Evolutionary conservation across 148 eudicot species (phyloP).

Genomic region (Drosera capensis): DNA sequence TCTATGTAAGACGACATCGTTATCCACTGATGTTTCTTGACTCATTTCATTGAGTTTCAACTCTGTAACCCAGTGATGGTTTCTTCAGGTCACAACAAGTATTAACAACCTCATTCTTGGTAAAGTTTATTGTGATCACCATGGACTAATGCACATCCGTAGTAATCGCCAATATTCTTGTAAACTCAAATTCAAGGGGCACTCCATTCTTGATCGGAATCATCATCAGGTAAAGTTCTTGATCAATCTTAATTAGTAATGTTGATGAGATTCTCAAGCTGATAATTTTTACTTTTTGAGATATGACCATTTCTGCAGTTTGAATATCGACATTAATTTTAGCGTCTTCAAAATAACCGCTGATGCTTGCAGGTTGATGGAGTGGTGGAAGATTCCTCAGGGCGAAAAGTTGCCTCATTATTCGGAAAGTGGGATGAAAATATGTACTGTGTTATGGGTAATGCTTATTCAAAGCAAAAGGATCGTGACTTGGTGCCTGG

Average conservation of each 20-base stretch:
- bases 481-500: constrained; percentile 25
- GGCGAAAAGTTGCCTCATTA: constrained; percentile 48
- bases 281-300: not conserved
- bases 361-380: constrained; percentile 55
- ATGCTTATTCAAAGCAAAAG: constrained; percentile 36
- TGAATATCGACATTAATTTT: not conserved
- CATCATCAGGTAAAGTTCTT: constrained; percentile 55
- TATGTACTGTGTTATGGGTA: constrained; percentile 43
- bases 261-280: not conserved
- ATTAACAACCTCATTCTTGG: constrained; percentile 81
- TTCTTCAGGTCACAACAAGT: constrained; percentile 66
- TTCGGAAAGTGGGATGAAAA: constrained; percentile 84
- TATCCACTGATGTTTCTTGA: too few species aligned
- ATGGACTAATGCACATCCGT: constrained; percentile 72
- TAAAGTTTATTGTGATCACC: constrained; percentile 76
- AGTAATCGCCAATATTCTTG: constrained; percentile 75
- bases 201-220: constrained; percentile 65
- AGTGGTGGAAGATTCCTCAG: constrained; percentile 52
- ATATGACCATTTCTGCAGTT: not conserved
- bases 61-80: not conserved
- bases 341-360: not conserved
- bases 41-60: too few species aligned
- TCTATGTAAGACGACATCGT: too few species aligned
- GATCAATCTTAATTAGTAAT: not conserved
- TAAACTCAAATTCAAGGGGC: constrained; percentile 80